Base-by-base conservation (phyloP, 23 red algal genomes). In the Chondrus crispus region DNA sequence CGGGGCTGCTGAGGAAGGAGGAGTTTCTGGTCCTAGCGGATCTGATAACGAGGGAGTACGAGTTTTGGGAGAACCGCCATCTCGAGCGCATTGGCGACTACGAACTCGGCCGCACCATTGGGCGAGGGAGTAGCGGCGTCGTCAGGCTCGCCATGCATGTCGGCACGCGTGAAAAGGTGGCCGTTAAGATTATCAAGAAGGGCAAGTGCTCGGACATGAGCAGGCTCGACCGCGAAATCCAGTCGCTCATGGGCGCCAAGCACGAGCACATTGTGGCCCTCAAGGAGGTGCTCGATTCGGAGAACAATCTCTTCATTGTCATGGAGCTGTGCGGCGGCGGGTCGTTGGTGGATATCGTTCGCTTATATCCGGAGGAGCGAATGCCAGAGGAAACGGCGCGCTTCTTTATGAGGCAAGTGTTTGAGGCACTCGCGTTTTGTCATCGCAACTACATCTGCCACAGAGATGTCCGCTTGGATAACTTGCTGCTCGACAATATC, bases 1-100 rank as follows among this genome's bases (percentile, higher is more conserved):
- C 88, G 22, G 95, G 95, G 24, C 62, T 74, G 74, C 62, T 96
- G 2, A 80, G 74, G 14, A 44, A 84, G 22, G 97, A 99, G 48
- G 94, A 99, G 82, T 99, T 99, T 63, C 96, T 99, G 94, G 89
- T 95, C 18, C 82, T 99, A 22, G 97, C 97, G 3, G 97, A 99
- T 63, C 93, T 99, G 33, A 60, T 99, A 1, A 96, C 95, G 51
- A 88, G 97, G 26, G 94, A 96, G 93, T 99, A 99, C 60, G 94
- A 96, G 53, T 93, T 88, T 86, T 95, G 94, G 94, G 92, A 99
- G 77, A 95, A 89, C 44, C 97, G 97, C 1, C 94, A 95, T 63
- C 71, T 98, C 11, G 97, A 99, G 57, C 74, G 93, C 19, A 82
- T 99, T 26, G 93, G 97, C 20, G 74, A 94, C 76, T 99, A 96